Conservation (phyloP, 2,329 filamentous ascomycete species). For the Penicillium sp. region DNA sequence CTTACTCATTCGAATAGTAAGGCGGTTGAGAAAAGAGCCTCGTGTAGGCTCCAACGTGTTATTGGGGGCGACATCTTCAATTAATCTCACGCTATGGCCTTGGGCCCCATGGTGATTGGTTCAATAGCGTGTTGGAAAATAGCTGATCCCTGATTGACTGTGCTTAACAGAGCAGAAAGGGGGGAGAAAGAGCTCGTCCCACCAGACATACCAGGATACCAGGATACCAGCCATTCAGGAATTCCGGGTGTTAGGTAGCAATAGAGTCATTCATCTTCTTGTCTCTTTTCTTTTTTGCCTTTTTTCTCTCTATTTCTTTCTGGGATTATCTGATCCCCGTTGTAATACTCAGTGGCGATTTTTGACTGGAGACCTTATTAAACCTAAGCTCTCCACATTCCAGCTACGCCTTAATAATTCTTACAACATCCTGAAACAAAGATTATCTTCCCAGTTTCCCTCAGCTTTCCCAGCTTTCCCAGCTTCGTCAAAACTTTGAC, state of each 20-base stretch:
- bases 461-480: too few relatives aligned
- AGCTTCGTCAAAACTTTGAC: neutral
- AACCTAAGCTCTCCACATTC: neutral
- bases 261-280: neutral
- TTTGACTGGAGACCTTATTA: neutral
- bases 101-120: neutral
- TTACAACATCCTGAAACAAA: neutral
- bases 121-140: neutral
- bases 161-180: neutral
- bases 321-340: neutral
- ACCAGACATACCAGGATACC: neutral
- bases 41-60: neutral
- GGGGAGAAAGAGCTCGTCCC: neutral
- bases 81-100: neutral
- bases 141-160: neutral
- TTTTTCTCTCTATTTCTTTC: neutral
- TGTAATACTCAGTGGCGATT: neutral
- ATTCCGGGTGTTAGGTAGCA: neutral
- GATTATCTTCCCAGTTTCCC: neutral
- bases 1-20: neutral
- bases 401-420: neutral
- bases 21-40: neutral
- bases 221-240: neutral
- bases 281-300: neutral
- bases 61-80: neutral